Conservation (phyloP, 2,329 filamentous ascomycete species). For the Xylariaceae sp. region DNA sequence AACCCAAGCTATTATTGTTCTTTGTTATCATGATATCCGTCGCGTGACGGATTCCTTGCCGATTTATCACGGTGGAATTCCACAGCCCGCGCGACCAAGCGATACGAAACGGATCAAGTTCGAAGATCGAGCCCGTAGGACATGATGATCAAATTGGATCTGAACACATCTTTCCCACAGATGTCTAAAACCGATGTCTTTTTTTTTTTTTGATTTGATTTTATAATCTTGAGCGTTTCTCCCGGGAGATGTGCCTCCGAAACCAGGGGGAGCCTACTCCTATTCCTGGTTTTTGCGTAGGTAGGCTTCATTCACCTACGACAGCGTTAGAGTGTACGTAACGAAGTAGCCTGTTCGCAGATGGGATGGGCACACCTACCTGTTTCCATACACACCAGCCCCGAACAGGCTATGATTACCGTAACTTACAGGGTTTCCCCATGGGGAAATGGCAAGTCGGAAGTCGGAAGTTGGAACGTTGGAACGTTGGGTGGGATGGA, state of each 20-base stretch:
- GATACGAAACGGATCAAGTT: background rate
- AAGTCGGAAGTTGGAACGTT: background rate
- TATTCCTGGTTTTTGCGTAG: background rate
- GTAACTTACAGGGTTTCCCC: background rate
- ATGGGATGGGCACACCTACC: too few relatives aligned
- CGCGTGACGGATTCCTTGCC: background rate
- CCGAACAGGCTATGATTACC: too few relatives aligned
- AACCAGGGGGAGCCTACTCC: constrained; percentile 6
- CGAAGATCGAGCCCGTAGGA: too few relatives aligned
- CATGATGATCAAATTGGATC: background rate
- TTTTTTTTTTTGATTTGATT: too few relatives aligned
- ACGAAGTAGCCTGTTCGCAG: too few relatives aligned
- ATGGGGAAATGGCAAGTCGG: background rate
- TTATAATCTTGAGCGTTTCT: background rate
- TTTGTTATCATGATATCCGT: background rate
- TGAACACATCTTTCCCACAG: background rate
- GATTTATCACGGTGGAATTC: too few relatives aligned
- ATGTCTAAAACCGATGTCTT: background rate
- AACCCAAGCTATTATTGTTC: too few relatives aligned
- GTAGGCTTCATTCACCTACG: background rate
- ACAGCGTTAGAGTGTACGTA: too few relatives aligned
- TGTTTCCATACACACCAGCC: too few relatives aligned
- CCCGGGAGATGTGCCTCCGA: constrained; percentile 19
- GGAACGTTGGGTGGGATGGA: too few relatives aligned
- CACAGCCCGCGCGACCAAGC: constrained; percentile 4